A percentile compares a stretch with the other conserved stretches of the same genome.
phyloP scores from a whole-genome alignment of 352 stramenopile genomes.

The Phytophthora macrochlamydospora region DNA sequence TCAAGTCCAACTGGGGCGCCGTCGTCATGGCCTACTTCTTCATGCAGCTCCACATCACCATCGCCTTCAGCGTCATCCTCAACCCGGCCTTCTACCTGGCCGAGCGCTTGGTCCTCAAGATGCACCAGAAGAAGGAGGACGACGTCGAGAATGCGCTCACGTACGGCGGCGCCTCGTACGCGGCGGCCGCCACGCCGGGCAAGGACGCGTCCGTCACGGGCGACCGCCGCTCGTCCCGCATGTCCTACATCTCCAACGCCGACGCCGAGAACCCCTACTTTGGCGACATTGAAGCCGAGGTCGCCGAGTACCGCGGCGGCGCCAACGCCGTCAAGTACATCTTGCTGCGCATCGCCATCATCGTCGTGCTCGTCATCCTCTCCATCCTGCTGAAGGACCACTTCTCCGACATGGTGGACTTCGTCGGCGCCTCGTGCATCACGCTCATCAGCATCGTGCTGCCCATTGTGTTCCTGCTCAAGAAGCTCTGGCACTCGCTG shows the following conservation, averaged over 20 bases:
- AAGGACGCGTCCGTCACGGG: conserved; percentile 20
- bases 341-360: conserved; percentile 39
- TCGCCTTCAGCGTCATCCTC: conserved; percentile 44
- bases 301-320: conserved; percentile 41
- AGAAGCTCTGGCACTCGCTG: conserved; percentile 30
- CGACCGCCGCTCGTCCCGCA: conserved; percentile 35
- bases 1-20: conserved; percentile 34
- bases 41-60: conserved; percentile 36
- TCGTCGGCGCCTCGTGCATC: conserved; percentile 45
- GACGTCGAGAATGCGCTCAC: conserved; percentile 30
- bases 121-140: conserved; percentile 43
- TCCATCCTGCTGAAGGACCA: conserved; percentile 44
- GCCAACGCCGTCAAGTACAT: conserved; percentile 43
- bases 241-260: conserved; percentile 47
- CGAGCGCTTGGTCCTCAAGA: conserved; percentile 38
- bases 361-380: conserved; percentile 41
- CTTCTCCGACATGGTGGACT: conserved; percentile 45
- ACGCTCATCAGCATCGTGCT: conserved; percentile 46
- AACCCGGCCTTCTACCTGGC: conserved; percentile 43
- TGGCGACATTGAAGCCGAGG: conserved; percentile 28
- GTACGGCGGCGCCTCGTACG: conserved; percentile 24
- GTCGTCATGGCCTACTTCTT: conserved; percentile 36
- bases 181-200: conserved; percentile 15
- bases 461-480: conserved; percentile 45
- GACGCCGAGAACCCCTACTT: conserved; percentile 36